Conservation (phyloP, 768 basidiomycete genomes). For the Leccinum incarnatum region DNA sequence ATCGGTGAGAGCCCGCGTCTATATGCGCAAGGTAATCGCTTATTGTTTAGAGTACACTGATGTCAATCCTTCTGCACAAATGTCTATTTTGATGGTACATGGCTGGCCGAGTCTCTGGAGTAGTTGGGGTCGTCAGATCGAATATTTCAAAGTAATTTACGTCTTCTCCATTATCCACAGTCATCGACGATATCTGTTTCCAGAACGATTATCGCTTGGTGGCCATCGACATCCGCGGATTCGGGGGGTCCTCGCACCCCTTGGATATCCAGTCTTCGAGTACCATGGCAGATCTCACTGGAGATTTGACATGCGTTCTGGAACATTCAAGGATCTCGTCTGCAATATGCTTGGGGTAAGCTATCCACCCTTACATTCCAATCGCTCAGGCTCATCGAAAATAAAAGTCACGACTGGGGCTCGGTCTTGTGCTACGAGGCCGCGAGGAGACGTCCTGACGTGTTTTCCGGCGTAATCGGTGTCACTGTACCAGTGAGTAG, state of each 20-base stretch:
- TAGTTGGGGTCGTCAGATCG: constrained; percentile 69
- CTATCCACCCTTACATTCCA: not conserved
- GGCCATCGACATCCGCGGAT: constrained; percentile 65
- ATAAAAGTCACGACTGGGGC: constrained; percentile 75
- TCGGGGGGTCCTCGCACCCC: constrained; percentile 65
- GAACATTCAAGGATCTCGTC: constrained; percentile 45
- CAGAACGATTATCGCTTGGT: constrained; percentile 63
- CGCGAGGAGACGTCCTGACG: constrained; percentile 63
- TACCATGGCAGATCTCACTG: constrained; percentile 56
- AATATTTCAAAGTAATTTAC: constrained; percentile 52
- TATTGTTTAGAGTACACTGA: constrained; percentile 55
- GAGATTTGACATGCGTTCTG: constrained; percentile 64
- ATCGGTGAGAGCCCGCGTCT: constrained; percentile 40
- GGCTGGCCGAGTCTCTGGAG: constrained; percentile 82
- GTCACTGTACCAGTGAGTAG: constrained; percentile 55
- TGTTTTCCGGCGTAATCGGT: constrained; percentile 58
- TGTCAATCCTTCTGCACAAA: constrained; percentile 51
- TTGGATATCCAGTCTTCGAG: constrained; percentile 59
- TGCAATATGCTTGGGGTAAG: constrained; percentile 64
- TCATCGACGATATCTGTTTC: not conserved
- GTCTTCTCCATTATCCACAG: too few species aligned
- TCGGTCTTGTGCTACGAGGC: constrained; percentile 65
- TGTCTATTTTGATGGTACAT: constrained; percentile 65
- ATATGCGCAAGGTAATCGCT: constrained; percentile 5
- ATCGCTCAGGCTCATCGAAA: not conserved